A percentile compares a stretch with the other conserved stretches of the same genome.
phyloP scores from a whole-genome alignment of 2,329 filamentous ascomycete species.

The Fusarium algeriense region DNA sequence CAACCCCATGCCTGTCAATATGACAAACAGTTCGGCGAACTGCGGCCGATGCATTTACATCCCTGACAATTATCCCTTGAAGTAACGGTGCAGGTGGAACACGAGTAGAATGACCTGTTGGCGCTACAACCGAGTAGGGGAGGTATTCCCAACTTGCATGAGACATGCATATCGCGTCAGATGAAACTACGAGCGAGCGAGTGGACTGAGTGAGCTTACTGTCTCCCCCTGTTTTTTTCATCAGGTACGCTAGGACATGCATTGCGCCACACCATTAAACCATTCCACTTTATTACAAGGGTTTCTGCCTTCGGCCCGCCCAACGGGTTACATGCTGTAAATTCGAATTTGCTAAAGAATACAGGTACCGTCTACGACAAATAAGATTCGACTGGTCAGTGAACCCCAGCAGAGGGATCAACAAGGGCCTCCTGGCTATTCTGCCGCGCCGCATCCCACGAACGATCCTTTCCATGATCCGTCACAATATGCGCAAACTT shows the following conservation, averaged over 20 bases:
- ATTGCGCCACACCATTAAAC: constrained; percentile 5
- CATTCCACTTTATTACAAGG: not conserved
- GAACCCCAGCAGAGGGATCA: not conserved
- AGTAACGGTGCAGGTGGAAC: not conserved
- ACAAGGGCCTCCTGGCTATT: constrained; percentile 31
- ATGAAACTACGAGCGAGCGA: not conserved
- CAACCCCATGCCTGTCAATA: constrained; percentile 1
- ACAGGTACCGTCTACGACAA: not conserved
- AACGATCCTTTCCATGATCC: constrained; percentile 3
- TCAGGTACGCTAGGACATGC: not conserved
- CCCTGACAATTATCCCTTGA: not conserved
- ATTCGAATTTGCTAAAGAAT: not conserved
- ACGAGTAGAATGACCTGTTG: not conserved
- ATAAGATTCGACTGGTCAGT: not conserved
- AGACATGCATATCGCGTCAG: constrained; percentile 4
- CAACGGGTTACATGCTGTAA: not conserved
- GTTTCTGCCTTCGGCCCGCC: not conserved
- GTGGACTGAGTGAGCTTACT: not conserved
- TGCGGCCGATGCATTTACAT: not conserved
- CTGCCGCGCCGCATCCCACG: constrained; percentile 14
- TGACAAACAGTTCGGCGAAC: constrained; percentile 1
- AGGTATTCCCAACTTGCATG: constrained; percentile 6
- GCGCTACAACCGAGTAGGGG: constrained; percentile 7
- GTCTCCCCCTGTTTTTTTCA: not conserved
- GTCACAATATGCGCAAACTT: constrained; percentile 8